phyloP scores from a whole-genome alignment of 2,329 filamentous ascomycete genomes.

The Fusarium pilosicola region DNA sequence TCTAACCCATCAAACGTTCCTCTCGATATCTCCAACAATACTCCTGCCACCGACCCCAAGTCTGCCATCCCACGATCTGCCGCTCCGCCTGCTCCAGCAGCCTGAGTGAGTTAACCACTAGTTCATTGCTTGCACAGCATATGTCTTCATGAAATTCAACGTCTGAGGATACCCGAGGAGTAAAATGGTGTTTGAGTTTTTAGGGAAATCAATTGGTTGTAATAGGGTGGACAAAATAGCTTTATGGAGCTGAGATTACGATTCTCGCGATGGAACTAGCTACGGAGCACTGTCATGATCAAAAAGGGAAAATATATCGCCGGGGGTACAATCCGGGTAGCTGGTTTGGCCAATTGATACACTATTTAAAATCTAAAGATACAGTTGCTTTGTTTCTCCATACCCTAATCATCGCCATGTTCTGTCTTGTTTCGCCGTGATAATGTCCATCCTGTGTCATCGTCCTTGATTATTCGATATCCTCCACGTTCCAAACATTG shows the following conservation, averaged over 20 bases:
- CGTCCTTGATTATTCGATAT: conserved; percentile 53
- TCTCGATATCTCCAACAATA: conserved; percentile 18
- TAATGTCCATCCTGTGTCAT: neutral
- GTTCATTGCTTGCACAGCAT: neutral
- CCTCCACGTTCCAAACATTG: conserved; percentile 61
- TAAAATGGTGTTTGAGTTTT: conserved; percentile 16
- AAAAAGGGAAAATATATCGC: neutral
- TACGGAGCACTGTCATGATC: neutral
- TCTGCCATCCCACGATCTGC: conserved; percentile 19
- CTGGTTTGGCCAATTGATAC: conserved; percentile 37
- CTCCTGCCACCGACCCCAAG: conserved; percentile 18
- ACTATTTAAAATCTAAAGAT: conserved; percentile 46
- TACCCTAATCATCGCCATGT: conserved; percentile 18
- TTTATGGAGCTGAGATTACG: neutral
- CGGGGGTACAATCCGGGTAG: conserved; percentile 11
- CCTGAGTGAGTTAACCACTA: neutral
- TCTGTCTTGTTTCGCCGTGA: conserved; percentile 7
- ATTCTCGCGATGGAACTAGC: neutral
- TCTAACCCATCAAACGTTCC: conserved; percentile 27
- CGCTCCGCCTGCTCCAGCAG: conserved; percentile 6
- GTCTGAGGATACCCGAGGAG: conserved; percentile 19
- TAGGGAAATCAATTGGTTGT: neutral
- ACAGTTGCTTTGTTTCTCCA: conserved; percentile 37
- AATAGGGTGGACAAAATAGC: neutral
- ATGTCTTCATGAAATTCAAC: neutral